Evolutionary conservation across 1,284 basidiomycete species (phyloP).

Genomic region (Heterobasidion annosum): DNA sequence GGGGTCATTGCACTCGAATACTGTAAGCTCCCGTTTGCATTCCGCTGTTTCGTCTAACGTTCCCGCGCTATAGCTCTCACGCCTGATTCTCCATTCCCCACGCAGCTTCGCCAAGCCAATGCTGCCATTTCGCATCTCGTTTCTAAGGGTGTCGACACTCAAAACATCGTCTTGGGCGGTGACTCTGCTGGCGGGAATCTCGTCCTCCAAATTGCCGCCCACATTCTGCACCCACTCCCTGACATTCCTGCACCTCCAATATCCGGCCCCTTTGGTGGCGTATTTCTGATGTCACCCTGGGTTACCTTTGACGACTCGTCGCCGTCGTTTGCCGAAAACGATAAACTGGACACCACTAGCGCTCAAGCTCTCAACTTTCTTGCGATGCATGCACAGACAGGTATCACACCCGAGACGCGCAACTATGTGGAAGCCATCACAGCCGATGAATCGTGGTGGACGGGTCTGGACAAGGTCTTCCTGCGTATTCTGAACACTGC

Average conservation of each 20-base stretch:
- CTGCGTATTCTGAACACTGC: not conserved
- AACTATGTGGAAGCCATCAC: not conserved
- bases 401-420: not conserved
- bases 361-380: not conserved
- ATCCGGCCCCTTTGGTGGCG: conserved; percentile 15
- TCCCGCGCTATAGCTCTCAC: conserved; percentile 6
- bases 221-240: conserved; percentile 22
- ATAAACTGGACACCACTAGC: not conserved
- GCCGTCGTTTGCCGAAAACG: not conserved
- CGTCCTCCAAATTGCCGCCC: conserved; percentile 20
- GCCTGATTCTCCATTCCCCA: conserved; percentile 13
- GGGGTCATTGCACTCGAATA: conserved; percentile 5
- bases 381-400: not conserved
- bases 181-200: conserved; percentile 29
- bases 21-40: not conserved
- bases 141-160: conserved; percentile 9
- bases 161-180: conserved; percentile 17
- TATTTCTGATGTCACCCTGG: conserved; percentile 26
- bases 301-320: conserved; percentile 11
- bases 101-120: conserved; percentile 13
- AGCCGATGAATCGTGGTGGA: not conserved
- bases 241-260: conserved; percentile 10
- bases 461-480: not conserved
- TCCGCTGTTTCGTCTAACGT: not conserved
- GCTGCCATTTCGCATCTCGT: conserved; percentile 11